Conservation (phyloP, 768 basidiomycete species). For the Pilatotrama ljubarskyi region DNA sequence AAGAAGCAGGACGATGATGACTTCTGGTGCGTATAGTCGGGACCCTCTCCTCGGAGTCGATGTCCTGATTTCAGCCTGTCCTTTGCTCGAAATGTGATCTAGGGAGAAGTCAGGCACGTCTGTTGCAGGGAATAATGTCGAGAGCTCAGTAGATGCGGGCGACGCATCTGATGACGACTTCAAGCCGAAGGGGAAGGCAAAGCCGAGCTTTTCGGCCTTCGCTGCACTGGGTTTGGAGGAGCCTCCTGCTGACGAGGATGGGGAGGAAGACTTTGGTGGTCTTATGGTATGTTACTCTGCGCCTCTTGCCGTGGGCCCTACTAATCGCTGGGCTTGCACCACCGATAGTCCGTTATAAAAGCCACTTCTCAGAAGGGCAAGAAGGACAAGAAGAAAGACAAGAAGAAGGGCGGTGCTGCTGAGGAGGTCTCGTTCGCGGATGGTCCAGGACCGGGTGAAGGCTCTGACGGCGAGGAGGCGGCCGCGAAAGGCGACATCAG, state of each 20-base stretch:
- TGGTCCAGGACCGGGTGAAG: constrained; percentile 31
- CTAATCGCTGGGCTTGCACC: neutral
- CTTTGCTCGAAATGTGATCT: neutral
- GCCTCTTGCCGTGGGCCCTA: neutral
- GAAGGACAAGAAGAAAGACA: constrained; percentile 27
- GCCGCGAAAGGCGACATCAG: constrained; percentile 35
- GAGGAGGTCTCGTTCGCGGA: constrained; percentile 19
- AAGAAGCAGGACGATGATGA: constrained; percentile 82
- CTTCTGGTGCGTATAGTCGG: constrained; percentile 58
- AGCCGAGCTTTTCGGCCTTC: constrained; percentile 51
- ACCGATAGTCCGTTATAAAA: constrained; percentile 13
- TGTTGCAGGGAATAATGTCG: constrained; percentile 43
- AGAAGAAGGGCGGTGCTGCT: constrained; percentile 19
- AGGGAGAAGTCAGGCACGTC: constrained; percentile 71
- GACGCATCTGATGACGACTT: constrained; percentile 47
- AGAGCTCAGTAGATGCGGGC: constrained; percentile 29
- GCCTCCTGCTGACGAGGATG: constrained; percentile 24
- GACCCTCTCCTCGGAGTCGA: constrained; percentile 19
- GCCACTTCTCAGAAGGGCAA: constrained; percentile 10
- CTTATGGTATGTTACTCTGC: constrained; percentile 23
- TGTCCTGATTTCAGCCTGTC: constrained; percentile 11
- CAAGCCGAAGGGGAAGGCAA: constrained; percentile 29
- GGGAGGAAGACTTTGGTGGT: constrained; percentile 24
- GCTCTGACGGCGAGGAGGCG: constrained; percentile 33
- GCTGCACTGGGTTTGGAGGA: constrained; percentile 46